Evolutionary conservation across 768 basidiomycete species (phyloP).

Genomic region (Podaxis rugospora): DNA sequence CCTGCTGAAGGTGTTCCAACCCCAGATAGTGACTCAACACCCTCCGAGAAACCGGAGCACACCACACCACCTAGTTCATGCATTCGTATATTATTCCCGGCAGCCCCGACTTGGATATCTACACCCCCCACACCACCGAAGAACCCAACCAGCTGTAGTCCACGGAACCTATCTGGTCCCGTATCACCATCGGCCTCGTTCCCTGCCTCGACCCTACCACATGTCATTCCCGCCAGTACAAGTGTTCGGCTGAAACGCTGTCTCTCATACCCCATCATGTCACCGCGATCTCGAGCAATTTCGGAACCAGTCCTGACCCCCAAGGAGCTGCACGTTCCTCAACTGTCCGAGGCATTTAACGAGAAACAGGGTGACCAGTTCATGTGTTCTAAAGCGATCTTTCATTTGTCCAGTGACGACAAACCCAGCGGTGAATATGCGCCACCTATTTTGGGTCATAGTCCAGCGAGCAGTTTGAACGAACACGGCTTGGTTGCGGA

Average conservation of each 20-base stretch:
- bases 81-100: conserved; percentile 18
- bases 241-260: conserved; percentile 30
- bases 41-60: conserved; percentile 8
- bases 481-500: conserved; percentile 24
- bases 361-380: neutral
- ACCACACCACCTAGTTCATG: conserved; percentile 16
- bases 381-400: conserved; percentile 23
- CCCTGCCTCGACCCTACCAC: conserved; percentile 34
- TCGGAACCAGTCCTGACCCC: conserved; percentile 14
- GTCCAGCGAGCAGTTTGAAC: conserved; percentile 22
- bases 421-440: conserved; percentile 18
- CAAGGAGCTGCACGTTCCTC: neutral
- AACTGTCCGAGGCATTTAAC: neutral
- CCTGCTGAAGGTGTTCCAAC: conserved; percentile 14
- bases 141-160: conserved; percentile 31
- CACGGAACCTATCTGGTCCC: conserved; percentile 25
- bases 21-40: conserved; percentile 13
- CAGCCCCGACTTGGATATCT: conserved; percentile 51
- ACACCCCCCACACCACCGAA: conserved; percentile 56
- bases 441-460: conserved; percentile 17
- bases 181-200: conserved; percentile 43
- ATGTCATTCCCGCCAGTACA: conserved; percentile 18
- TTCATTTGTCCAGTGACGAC: conserved; percentile 29
- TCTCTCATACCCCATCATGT: conserved; percentile 38
- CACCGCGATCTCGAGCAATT: conserved; percentile 16